Evolutionary conservation across 2,329 filamentous ascomycete genomes (phyloP).

Genomic region (Fusarium multiceps): DNA sequence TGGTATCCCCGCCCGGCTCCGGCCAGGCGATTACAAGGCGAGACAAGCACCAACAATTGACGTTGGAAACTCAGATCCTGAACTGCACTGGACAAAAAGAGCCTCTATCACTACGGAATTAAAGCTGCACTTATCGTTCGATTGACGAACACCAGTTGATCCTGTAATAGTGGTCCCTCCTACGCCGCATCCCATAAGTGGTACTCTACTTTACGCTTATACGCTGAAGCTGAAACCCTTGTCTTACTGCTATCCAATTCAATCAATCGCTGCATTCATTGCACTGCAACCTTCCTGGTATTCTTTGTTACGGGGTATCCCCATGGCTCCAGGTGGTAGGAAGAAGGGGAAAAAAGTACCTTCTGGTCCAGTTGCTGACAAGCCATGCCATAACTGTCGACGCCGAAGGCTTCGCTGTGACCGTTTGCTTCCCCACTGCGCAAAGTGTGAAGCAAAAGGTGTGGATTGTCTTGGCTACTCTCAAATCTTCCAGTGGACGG

Average conservation of each 20-base stretch:
- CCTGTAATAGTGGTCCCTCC: constrained; percentile 37
- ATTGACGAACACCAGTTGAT: constrained; percentile 20
- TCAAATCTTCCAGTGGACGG: constrained; percentile 64
- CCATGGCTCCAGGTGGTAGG: constrained; percentile 43
- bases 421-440: constrained; percentile 61
- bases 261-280: constrained; percentile 15
- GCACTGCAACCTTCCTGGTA: constrained; percentile 1
- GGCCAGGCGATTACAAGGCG: constrained; percentile 23
- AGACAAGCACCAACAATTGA: constrained; percentile 8
- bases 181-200: constrained; percentile 27
- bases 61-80: constrained; percentile 18
- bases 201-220: constrained; percentile 30
- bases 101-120: constrained; percentile 8
- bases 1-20: constrained; percentile 28
- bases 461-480: constrained; percentile 65
- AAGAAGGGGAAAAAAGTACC: constrained; percentile 44
- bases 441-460: constrained; percentile 61
- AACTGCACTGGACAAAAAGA: constrained; percentile 16
- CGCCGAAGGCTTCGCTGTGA: constrained; percentile 65
- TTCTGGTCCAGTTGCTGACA: constrained; percentile 45
- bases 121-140: constrained; percentile 20
- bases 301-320: constrained; percentile 10
- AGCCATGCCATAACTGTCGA: constrained; percentile 65
- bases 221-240: constrained; percentile 28
- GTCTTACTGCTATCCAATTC: neutral